Base-by-base conservation (phyloP, 345 rosid species). In the Linum usitatissimum region DNA sequence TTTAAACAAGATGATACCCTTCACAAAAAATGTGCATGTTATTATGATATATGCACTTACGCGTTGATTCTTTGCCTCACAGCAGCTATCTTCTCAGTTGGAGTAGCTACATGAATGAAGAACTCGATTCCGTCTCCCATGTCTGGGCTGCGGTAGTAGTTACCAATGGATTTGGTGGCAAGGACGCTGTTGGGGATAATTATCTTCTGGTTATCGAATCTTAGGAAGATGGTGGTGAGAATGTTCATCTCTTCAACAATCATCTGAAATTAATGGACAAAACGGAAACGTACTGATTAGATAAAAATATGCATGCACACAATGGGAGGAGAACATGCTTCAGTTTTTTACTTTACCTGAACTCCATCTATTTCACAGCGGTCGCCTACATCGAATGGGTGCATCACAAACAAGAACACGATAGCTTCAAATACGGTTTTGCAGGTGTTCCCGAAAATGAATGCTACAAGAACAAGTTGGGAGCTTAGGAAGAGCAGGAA, bases 191-290 rank as follows among this genome's bases (percentile, higher is more conserved):
- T 93, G 0, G 88, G 96, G 36, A 68, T 83, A 21, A 78, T 57
- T 6, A 93, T 70, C 79, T 84, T 93, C 66, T 73, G 60, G 69
- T 90, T 93, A 66, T 93, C 99, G 13, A 60, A 80, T 80, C 97
- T 83, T 65, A 93, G 68, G 70, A 93, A 93, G 2, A 87, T 69
- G 0, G 99, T 93, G 0, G 94, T 90, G 49, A 93, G 73, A 68
- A 93, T 81, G 76, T 93, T 90, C 97, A 93, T 92, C 71, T 92
- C 98, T 71, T 93, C 97, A 42, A 93, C 99, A 36, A 90, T 69
- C 76, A 84, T 34, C 91, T 86, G 73, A 48, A 45, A 45, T 15
- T 3, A 45, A 45, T 45, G 4, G 51, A 45, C 1, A 23, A 15
- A 15, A 45, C 51, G 10, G 51, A 2, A 45, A 12, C 51, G 17